phyloP scores from a whole-genome alignment of 257 asterid species.

The Solanum virginianum region DNA sequence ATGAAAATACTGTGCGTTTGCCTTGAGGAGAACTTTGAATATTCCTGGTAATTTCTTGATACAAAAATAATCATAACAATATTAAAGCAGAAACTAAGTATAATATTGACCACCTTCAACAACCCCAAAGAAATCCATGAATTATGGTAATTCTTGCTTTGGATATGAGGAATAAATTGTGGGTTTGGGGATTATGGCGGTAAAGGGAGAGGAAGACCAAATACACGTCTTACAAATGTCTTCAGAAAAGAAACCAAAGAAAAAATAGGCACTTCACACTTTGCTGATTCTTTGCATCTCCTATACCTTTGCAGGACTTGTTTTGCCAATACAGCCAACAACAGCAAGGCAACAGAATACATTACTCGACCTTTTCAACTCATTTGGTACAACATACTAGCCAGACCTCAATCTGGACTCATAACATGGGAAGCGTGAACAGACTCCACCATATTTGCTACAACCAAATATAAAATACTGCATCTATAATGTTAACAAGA shows the following conservation, averaged over 20 bases:
- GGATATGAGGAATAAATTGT: not conserved
- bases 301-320: not conserved
- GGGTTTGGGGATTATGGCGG: not conserved
- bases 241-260: not conserved
- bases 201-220: not conserved
- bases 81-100: not conserved
- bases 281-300: not conserved
- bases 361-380: not conserved
- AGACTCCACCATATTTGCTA: not conserved
- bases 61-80: not conserved
- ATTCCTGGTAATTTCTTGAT: not conserved
- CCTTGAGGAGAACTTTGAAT: not conserved
- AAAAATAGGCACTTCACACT: not conserved
- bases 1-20: not conserved
- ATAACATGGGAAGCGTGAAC: not conserved
- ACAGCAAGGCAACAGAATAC: not conserved
- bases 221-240: not conserved
- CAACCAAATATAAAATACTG: not conserved
- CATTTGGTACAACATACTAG: not conserved
- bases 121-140: not conserved
- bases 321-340: not conserved
- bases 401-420: not conserved
- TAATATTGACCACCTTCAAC: not conserved
- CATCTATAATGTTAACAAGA: not conserved
- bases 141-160: not conserved